phyloP scores from a whole-genome alignment of 2,329 filamentous ascomycete genomes.

The Cryphonectria radicalis region DNA sequence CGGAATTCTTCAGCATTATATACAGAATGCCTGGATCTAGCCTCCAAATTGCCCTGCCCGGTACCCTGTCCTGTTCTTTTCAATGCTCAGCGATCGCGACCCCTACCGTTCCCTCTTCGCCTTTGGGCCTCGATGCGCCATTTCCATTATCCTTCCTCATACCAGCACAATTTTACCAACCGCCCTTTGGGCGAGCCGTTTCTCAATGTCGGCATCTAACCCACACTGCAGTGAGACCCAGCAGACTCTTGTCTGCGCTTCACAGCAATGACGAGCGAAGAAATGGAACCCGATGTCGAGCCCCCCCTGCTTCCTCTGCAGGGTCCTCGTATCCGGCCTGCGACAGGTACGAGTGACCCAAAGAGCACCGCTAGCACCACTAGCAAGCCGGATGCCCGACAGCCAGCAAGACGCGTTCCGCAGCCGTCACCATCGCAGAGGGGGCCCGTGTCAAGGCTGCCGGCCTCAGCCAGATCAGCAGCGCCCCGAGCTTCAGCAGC shows the following conservation, averaged over 20 bases:
- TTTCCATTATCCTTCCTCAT: slow-evolving; percentile 1
- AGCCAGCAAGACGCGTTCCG: slow-evolving; percentile 16
- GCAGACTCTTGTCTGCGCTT: slow-evolving; percentile 30
- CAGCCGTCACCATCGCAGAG: slow-evolving; percentile 8
- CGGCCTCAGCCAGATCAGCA: slow-evolving; percentile 21
- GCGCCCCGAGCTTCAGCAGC: slow-evolving; percentile 22
- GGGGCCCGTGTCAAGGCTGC: slow-evolving; percentile 19
- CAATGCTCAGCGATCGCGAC: slow-evolving; percentile 5
- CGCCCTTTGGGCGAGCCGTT: not conserved
- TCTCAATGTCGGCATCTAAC: slow-evolving; percentile 25
- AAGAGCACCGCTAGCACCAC: not conserved
- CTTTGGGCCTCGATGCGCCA: slow-evolving; percentile 15
- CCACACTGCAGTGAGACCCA: slow-evolving; percentile 25
- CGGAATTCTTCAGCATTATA: not conserved
- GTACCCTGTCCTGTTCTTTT: not conserved
- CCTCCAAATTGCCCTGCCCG: not conserved
- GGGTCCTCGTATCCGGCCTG: slow-evolving; percentile 19
- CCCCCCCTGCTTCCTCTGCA: slow-evolving; percentile 28
- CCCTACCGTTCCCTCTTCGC: slow-evolving; percentile 9
- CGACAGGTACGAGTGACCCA: slow-evolving; percentile 6
- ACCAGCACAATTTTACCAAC: not conserved
- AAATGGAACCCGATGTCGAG: slow-evolving; percentile 29
- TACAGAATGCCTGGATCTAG: slow-evolving; percentile 1
- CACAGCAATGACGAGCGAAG: slow-evolving; percentile 30
- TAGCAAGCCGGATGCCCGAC: slow-evolving; percentile 14